These are phyloP conservation scores for Erysimum pusillum DNA, from an alignment of 441 rosid genomes.

Conservation along the genomic window DNA sequence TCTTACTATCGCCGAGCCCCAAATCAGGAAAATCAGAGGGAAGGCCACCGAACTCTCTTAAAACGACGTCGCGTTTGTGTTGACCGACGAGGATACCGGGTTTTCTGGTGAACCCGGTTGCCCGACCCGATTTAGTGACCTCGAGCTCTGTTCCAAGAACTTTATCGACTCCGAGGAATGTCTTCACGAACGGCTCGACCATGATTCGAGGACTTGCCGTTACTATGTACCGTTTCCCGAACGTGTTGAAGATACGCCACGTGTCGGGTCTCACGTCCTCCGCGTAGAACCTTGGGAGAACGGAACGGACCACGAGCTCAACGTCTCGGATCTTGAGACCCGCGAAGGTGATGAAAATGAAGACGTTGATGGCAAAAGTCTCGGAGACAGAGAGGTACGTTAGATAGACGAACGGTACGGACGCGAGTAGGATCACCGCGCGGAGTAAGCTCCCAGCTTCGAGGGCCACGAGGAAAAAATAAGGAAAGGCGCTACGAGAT, in stretches of 20 bases:
- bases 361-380: conserved; percentile 63
- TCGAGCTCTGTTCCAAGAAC: conserved; percentile 86
- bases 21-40: conserved; percentile 66
- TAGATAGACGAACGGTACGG: conserved; percentile 78
- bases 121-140: conserved; percentile 70
- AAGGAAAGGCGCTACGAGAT: conserved; percentile 84
- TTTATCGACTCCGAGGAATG: conserved; percentile 77
- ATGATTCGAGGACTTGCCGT: conserved; percentile 84
- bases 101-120: conserved; percentile 73
- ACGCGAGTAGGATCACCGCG: conserved; percentile 64
- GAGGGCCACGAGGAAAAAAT: conserved; percentile 82
- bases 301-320: conserved; percentile 83
- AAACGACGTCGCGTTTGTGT: conserved; percentile 68
- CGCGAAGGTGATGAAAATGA: conserved; percentile 73
- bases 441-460: conserved; percentile 90
- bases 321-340: conserved; percentile 73
- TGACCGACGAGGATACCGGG: conserved; percentile 78
- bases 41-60: conserved; percentile 64
- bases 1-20: conserved; percentile 79
- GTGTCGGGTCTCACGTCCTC: conserved; percentile 89
- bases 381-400: conserved; percentile 75
- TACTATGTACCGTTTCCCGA: conserved; percentile 72
- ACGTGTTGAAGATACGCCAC: conserved; percentile 83
- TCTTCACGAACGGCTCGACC: conserved; percentile 84
- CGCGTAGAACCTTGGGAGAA: conserved; percentile 80